phyloP scores from a whole-genome alignment of 169 alveolate species.

The Neospora caninum region DNA sequence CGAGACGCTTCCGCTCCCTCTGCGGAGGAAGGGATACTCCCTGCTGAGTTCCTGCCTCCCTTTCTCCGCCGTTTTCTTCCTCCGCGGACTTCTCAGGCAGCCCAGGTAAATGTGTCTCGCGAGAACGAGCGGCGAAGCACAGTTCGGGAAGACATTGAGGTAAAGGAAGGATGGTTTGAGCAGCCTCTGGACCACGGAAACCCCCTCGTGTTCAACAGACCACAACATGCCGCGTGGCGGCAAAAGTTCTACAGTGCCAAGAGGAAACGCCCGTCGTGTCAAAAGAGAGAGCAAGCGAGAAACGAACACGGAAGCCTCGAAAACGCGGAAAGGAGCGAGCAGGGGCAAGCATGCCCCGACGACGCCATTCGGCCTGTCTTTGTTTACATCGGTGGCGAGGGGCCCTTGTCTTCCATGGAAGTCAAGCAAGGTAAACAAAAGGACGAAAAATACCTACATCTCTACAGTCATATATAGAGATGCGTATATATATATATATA shows the following conservation, averaged over 20 bases:
- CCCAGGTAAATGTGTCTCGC: too few species aligned
- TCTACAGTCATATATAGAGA: neutral
- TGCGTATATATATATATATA: too few species aligned
- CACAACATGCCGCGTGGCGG: neutral
- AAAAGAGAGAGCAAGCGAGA: neutral
- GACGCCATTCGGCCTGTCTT: neutral
- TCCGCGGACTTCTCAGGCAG: neutral
- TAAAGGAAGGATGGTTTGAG: neutral
- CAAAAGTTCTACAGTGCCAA: slow-evolving; percentile 15
- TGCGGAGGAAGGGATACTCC: neutral
- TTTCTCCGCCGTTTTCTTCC: neutral
- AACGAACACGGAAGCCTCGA: neutral
- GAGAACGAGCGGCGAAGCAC: neutral
- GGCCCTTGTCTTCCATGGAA: neutral
- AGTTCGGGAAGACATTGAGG: neutral
- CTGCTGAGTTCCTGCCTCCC: neutral
- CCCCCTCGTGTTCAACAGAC: slow-evolving; percentile 24
- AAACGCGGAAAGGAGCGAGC: neutral
- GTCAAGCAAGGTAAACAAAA: neutral
- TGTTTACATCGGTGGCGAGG: slow-evolving; percentile 21
- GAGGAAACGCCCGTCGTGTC: neutral
- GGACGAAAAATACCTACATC: neutral
- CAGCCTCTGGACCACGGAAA: slow-evolving; percentile 25
- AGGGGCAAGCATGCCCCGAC: neutral
- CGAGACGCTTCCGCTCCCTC: neutral